Base-by-base conservation (phyloP, 257 asterid genomes). In the Jaltomata sinuosa region DNA sequence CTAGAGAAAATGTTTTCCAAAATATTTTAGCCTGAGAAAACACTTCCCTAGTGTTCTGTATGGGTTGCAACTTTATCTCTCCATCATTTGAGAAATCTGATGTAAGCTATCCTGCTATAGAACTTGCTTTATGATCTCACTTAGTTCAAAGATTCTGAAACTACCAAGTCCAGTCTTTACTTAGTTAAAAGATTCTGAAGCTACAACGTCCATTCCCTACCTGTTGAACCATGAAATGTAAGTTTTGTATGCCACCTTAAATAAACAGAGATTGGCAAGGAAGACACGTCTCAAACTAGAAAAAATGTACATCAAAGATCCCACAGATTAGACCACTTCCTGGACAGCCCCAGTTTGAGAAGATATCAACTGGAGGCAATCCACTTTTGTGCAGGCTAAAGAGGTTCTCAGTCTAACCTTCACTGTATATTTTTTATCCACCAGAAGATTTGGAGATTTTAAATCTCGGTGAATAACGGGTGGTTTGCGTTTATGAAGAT, bases 381-480 rank as follows among this genome's bases (percentile, higher is more conserved):
- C 5, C 55, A 74, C 59, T 18, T 74, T 22, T 45, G 32, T 25
- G 59, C 31, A 45, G 31, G 25, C 22, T 45, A 72, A 11, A 72
- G 54, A 72, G 15, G 72, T 81, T 61, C 59, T 59, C n/a, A 38
- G 38, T 79, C 91, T 89, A 87, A 96, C 99, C 98, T 96, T 96
- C 86, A 94, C 99, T 7, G 99, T 96, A 69, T 92, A 96, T 90
- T 93, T 96, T 80, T 68, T 96, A 91, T 96, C 99, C 87, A 94
- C 98, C 81, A 95, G 86, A 81, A 95, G 97, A 91, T 95, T 95
- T 52, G 99, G 99, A 85, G 99, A 95, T 90, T 95, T 95, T 86
- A 95, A 86, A 89, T 95, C 99, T 11, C 99, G 91, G 55, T 95
- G 99, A 90, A 95, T 95, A 88, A 95, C 84, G 16, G 99, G 99